Percentiles rank a stretch among this genome's conserved stretches.
Evolutionary conservation across 2,329 filamentous ascomycete species (phyloP).

Genomic region (Rasamsonia emersonii): DNA sequence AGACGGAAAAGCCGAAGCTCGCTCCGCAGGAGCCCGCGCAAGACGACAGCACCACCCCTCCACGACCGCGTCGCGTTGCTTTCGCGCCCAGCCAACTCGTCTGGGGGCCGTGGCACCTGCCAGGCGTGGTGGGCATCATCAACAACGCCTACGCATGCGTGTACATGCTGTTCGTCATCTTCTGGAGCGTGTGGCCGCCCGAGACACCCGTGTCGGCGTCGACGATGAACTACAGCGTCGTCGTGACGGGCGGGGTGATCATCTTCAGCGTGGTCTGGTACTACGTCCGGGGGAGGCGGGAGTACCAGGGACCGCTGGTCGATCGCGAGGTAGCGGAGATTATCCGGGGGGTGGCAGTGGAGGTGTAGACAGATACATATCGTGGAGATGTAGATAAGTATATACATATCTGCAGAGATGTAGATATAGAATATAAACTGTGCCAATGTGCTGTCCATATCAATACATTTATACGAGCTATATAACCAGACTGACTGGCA

Average conservation of each 20-base stretch:
- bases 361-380: no score
- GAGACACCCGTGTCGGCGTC: slow-evolving; percentile 20
- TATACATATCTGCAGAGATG: no score
- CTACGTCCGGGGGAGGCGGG: slow-evolving; percentile 28
- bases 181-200: slow-evolving; percentile 47
- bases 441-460: no score
- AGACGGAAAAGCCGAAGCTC: slow-evolving; percentile 1
- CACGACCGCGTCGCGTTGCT: slow-evolving; percentile 9
- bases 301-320: slow-evolving; percentile 16
- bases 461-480: no score
- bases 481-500: no score
- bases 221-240: slow-evolving; percentile 42
- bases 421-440: no score
- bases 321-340: slow-evolving; percentile 8
- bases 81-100: slow-evolving; percentile 23
- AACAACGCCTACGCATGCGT: slow-evolving; percentile 48
- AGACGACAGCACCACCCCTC: not conserved
- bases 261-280: slow-evolving; percentile 38
- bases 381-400: no score
- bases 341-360: slow-evolving; percentile 2
- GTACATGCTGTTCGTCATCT: slow-evolving; percentile 48
- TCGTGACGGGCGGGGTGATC: slow-evolving; percentile 39
- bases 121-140: slow-evolving; percentile 41
- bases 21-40: not conserved
- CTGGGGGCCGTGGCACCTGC: slow-evolving; percentile 51